These are phyloP conservation scores for Phytophthora multivora DNA, from an alignment of 352 stramenopile genomes.

Conservation along the genomic window DNA sequence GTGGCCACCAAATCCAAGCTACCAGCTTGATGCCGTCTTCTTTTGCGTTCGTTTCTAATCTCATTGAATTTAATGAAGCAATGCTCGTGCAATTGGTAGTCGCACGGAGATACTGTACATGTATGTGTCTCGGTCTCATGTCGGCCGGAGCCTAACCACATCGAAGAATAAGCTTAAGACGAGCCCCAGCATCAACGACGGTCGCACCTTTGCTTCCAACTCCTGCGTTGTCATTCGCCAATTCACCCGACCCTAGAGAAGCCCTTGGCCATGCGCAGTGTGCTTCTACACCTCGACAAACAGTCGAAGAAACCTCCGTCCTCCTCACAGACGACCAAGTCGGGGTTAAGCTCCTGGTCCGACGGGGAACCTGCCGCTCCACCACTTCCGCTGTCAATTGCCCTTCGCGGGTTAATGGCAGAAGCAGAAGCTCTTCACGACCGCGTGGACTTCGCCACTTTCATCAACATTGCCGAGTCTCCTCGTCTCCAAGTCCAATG, in stretches of 20 bases:
- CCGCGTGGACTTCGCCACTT: constrained; percentile 21
- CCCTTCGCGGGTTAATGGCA: constrained; percentile 18
- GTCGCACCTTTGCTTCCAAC: no score
- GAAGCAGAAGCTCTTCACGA: constrained; percentile 26
- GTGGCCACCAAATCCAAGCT: no score
- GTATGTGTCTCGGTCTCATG: no score
- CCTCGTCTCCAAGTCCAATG: constrained; percentile 14
- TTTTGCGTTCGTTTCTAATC: no score
- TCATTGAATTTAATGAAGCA: no score
- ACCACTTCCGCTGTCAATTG: constrained; percentile 20
- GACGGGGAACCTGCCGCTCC: constrained; percentile 19
- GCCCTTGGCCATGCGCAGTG: constrained; percentile 3
- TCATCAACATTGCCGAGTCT: constrained; percentile 25
- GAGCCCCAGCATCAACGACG: no score
- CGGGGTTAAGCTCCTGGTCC: constrained; percentile 13
- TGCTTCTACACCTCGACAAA: constrained; percentile 16
- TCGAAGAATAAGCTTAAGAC: no score
- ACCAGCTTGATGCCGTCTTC: no score
- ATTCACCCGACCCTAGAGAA: background rate
- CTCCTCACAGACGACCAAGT: constrained; percentile 8
- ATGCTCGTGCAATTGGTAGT: no score
- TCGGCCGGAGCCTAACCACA: no score
- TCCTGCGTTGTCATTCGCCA: no score
- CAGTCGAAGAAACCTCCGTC: background rate
- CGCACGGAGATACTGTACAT: no score